A percentile compares a stretch with the other conserved stretches of the same genome.
These are phyloP conservation scores for Candida anutae DNA, from an alignment of 1,139 yeast genomes.

Conservation along the genomic window DNA sequence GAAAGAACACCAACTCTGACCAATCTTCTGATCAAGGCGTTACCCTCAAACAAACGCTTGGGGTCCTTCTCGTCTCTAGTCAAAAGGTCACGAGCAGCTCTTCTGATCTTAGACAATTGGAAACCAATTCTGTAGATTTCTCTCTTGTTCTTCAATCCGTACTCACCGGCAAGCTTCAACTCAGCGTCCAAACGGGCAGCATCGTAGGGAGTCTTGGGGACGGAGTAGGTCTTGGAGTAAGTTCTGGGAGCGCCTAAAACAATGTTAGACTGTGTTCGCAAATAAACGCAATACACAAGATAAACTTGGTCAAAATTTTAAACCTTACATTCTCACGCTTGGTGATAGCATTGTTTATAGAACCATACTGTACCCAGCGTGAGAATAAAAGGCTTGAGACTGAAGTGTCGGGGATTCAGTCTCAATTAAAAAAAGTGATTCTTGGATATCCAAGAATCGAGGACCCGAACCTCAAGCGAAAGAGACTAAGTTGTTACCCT, in stretches of 20 bases:
- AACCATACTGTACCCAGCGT: too few relatives aligned
- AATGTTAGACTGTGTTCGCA: constrained; percentile 1
- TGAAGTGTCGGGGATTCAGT: constrained; percentile 89
- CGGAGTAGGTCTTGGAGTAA: constrained; percentile 98
- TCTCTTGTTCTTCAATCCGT: constrained; percentile 99
- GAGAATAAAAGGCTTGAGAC: constrained; percentile 35
- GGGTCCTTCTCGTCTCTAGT: constrained; percentile 99
- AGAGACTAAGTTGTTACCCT: background rate
- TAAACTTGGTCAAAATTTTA: constrained; percentile 1
- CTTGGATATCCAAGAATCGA: constrained; percentile 29
- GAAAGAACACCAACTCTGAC: constrained; percentile 98
- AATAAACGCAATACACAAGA: background rate
- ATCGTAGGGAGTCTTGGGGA: constrained; percentile 99
- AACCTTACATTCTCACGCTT: too few relatives aligned
- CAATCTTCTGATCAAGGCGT: constrained; percentile 97
- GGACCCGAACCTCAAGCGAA: constrained; percentile 67
- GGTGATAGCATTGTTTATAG: too few relatives aligned
- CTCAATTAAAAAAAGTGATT: constrained; percentile 30
- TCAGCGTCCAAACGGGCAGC: constrained; percentile 99
- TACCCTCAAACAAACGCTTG: constrained; percentile 99
- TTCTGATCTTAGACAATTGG: constrained; percentile 99
- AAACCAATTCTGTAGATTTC: constrained; percentile 98
- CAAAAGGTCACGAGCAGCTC: constrained; percentile 99
- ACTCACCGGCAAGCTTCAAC: constrained; percentile 98
- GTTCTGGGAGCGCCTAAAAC: constrained; percentile 89